Percentiles rank a stretch among this genome's conserved stretches.
phyloP scores from a whole-genome alignment of 345 rosid species.

The Pistacia vera region DNA sequence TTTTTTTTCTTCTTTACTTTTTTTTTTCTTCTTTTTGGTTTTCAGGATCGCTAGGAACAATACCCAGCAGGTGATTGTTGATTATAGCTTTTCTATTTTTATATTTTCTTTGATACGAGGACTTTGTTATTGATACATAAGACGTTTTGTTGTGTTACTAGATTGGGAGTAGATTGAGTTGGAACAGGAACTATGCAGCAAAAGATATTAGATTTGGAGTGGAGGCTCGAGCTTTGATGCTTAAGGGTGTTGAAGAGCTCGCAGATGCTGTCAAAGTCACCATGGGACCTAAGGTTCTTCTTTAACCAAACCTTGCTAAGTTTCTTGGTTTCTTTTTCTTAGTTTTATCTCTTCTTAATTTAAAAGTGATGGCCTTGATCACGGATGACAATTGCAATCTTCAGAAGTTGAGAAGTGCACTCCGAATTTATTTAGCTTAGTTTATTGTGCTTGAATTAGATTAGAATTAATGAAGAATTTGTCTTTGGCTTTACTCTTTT shows the following conservation, averaged over 20 bases:
- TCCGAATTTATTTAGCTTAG: not conserved
- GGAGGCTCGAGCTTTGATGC: conserved; percentile 91
- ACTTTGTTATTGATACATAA: not conserved
- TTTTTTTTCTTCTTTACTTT: not conserved
- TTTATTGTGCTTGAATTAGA: too few relatives aligned
- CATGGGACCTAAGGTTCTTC: conserved; percentile 93
- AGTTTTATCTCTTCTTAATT: too few relatives aligned
- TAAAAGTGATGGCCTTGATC: not conserved
- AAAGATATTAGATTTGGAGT: conserved; percentile 90
- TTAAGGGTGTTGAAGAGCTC: conserved; percentile 92
- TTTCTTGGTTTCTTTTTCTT: too few relatives aligned
- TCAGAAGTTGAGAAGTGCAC: not conserved
- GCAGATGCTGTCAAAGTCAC: conserved; percentile 95
- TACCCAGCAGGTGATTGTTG: conserved; percentile 55
- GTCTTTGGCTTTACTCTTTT: not conserved
- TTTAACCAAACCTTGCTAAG: not conserved
- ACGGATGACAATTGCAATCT: not conserved
- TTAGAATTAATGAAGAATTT: not conserved
- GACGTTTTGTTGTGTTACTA: conserved; percentile 21
- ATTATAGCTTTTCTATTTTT: not conserved
- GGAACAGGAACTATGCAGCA: conserved; percentile 85
- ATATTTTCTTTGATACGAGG: not conserved
- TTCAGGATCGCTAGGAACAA: conserved; percentile 58
- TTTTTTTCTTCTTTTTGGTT: conserved; percentile 7
- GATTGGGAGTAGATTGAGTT: conserved; percentile 74